These are phyloP conservation scores for Mycena capillaripes DNA, from an alignment of 768 basidiomycete species.

Conservation along the genomic window DNA sequence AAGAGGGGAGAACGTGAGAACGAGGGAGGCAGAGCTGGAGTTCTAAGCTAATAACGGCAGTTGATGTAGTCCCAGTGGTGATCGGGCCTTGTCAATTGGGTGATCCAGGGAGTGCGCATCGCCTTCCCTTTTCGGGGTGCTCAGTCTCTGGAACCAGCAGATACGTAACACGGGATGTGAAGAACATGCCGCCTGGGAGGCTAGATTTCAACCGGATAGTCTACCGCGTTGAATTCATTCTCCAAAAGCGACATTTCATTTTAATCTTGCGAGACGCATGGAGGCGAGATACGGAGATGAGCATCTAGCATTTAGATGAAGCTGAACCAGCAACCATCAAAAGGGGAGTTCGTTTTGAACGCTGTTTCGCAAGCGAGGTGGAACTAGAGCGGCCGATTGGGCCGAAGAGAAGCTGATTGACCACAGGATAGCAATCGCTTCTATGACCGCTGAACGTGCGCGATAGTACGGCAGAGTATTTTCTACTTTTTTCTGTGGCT, in stretches of 20 bases:
- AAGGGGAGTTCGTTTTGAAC: not conserved
- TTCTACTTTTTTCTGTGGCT: too few species aligned
- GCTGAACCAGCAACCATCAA: conserved; percentile 22
- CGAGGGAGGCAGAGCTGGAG: not conserved
- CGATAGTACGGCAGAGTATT: too few species aligned
- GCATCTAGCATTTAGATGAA: not conserved
- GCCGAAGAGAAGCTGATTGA: conserved; percentile 17
- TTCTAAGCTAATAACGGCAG: conserved; percentile 3
- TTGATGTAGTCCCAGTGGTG: conserved; percentile 24
- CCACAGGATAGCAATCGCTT: too few species aligned
- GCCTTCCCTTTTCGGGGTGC: conserved; percentile 10
- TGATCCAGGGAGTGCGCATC: conserved; percentile 10
- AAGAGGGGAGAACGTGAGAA: not conserved
- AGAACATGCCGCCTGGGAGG: not conserved
- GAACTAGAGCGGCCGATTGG: conserved; percentile 13
- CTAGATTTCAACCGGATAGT: not conserved
- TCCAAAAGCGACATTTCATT: not conserved
- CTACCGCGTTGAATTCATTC: not conserved
- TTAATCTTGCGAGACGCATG: not conserved
- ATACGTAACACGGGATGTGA: conserved; percentile 1
- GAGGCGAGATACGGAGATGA: not conserved
- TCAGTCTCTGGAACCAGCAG: not conserved
- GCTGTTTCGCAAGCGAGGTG: conserved; percentile 15
- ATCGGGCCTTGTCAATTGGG: conserved; percentile 29
- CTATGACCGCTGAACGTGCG: too few species aligned